Evolutionary conservation across 169 alveolate species (phyloP).

Genomic region (Cryptosporidium ryanae): DNA sequence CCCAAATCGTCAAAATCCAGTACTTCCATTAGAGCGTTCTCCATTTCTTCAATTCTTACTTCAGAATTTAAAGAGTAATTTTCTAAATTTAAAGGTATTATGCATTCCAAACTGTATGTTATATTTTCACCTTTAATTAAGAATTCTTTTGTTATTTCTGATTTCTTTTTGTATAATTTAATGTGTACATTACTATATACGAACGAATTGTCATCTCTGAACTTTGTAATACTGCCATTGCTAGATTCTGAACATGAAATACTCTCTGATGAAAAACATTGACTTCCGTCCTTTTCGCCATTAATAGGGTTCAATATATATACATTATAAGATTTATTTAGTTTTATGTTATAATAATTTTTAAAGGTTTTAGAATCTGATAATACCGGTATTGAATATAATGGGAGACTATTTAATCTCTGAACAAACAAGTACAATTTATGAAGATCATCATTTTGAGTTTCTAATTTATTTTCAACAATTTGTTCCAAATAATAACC

Average conservation of each 20-base stretch:
- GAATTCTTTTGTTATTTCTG: not conserved
- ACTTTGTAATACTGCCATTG: not conserved
- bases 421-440: constrained; percentile 39
- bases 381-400: constrained; percentile 20
- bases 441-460: not conserved
- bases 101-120: not conserved
- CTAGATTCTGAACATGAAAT: not conserved
- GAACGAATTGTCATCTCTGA: not conserved
- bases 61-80: not conserved
- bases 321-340: not conserved
- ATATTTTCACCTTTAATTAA: not conserved
- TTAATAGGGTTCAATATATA: constrained; percentile 10
- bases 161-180: not conserved
- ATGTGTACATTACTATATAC: not conserved
- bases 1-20: too few species aligned
- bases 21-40: too few species aligned
- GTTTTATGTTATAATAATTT: not conserved
- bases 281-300: not conserved
- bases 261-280: not conserved
- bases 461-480: not conserved
- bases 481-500: constrained; percentile 42
- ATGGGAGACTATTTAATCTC: constrained; percentile 5
- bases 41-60: too few species aligned
- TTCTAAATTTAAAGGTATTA: constrained; percentile 1
- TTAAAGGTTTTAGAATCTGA: not conserved